A percentile compares a stretch with the other conserved stretches of the same genome.
These are phyloP conservation scores for Beta lomatogona DNA, from an alignment of 179 eudicot species.

Conservation along the genomic window DNA sequence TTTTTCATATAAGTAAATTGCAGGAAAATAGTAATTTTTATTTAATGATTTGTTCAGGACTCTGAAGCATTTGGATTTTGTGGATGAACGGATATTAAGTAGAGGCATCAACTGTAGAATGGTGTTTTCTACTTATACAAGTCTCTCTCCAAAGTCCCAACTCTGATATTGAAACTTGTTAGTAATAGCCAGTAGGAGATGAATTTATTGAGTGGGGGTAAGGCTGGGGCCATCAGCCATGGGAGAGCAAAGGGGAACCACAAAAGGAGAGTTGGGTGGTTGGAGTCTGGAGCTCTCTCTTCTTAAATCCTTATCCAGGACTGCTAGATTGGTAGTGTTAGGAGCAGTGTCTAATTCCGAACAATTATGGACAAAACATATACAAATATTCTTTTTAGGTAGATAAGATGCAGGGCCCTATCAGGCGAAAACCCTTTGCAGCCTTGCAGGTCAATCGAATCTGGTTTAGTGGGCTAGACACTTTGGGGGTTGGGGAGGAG, in stretches of 20 bases:
- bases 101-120: background rate
- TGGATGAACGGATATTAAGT: background rate
- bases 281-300: background rate
- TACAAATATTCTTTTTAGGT: too few relatives aligned
- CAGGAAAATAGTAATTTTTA: background rate
- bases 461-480: too few relatives aligned
- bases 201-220: background rate
- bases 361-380: too few relatives aligned
- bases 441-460: too few relatives aligned
- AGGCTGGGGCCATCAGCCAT: background rate
- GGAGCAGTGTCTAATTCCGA: background rate
- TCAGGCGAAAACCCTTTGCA: too few relatives aligned
- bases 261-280: background rate
- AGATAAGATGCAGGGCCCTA: too few relatives aligned
- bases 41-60: background rate
- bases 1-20: background rate
- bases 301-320: too few relatives aligned
- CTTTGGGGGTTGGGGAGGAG: too few relatives aligned
- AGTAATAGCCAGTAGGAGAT: background rate
- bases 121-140: background rate
- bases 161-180: background rate
- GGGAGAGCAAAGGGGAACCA: slow-evolving; percentile 8
- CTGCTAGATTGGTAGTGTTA: background rate
- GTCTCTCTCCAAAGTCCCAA: background rate
- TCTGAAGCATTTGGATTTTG: background rate